Base-by-base conservation (phyloP, 202 grass and related monocot species). In the Cymbopogon flexuosus region DNA sequence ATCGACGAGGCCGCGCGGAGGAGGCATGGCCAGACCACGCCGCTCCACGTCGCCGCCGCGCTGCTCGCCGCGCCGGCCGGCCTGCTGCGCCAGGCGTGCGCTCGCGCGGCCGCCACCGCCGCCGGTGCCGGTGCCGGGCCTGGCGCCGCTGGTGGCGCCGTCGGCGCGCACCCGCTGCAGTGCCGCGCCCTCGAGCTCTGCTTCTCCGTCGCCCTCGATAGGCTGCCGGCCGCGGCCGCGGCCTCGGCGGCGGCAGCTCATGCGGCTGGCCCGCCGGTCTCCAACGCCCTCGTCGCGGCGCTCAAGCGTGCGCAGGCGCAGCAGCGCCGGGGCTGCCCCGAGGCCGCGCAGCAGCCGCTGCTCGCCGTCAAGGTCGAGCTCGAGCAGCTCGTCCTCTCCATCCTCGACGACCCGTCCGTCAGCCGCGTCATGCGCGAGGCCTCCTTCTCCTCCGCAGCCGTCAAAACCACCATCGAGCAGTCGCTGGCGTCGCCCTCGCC, bases 361-460 rank as follows among this genome's bases (percentile, higher is more conserved):
- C 88, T 98, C 34, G 92, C 95, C 5, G 86, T 93, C 16, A 98
- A 94, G 83, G 95, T 98, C 3, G 95, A 98, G 92, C 84, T 98
- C 19, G 92, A 91, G 60, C 95, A 98, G 68, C 79, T 98, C 24
- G 72, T 98, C n/a, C 84, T 98, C 22, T 98, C 92, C 77, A 93
- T 94, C 66, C 88, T 98, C 72, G 95, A 94, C 2, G 95, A 98
- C 72, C 95, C 95, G 10, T 94, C 92, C 51, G 95, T 98, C 43
- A 94, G 92, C 51, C 85, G 95, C 82, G 95, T 98, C 86, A 98
- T 98, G 95, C 95, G 95, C 30, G 95, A 98, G 92, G 95, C 95
- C 10, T 90, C 90, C 30, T 93, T 98, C 82, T 91, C 88, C 15
- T 93, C 92, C 24, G 43, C 92, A 5, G 82, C 88, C 22, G 90